Evolutionary conservation across 306 rosid genomes (phyloP), one percentile per base, ranked within the genome.

Genomic region (Trifolium repens): DNA sequence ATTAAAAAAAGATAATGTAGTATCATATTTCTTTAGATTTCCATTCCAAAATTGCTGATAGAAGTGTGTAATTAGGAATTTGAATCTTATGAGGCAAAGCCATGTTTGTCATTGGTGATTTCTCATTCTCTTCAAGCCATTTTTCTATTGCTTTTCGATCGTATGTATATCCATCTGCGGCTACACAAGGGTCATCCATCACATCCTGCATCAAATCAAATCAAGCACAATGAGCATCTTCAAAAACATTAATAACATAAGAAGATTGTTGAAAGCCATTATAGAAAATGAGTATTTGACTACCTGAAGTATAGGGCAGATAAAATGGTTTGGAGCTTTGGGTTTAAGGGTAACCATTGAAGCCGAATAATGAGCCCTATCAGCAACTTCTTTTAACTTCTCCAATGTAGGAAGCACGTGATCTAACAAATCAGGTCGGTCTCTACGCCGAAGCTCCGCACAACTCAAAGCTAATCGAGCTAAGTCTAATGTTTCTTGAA

Each of bases 171-270:
- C 99, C 99, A 74, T 96, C 99, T 0, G 93, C 92, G 2, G 99
- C 98, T n/a, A 90, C 96, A 81, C 92, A 92, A 35, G 99, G 99
- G 44, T 96, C 96, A 5, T 85, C 85, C 99, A 94, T 94, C 78
- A 94, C 87, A 71, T 88, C 93, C 99, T 94, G 83, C 44, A 73
- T 40, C 74, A 79, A 70, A 71, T 34, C 79, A 82, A 63, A 79
- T 0, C n/a, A 30, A 71, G 70, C 37, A 79, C 5, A 30, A 9
- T 32, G 43, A 39, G 16, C 47, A 63, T 55, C 19, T 46, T 76
- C 42, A 30, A 26, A 8, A 57, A 57, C 22, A 60, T 46, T 64
- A 44, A 60, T n/a, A 73, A 69, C 58, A 24, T 57, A 37, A 59
- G 15, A 72, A 68, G 57, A 60, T 16, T 27, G 54, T 65, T 27